Conservation (phyloP, 2,329 filamentous ascomycete genomes). For the Penicillium sp. region DNA sequence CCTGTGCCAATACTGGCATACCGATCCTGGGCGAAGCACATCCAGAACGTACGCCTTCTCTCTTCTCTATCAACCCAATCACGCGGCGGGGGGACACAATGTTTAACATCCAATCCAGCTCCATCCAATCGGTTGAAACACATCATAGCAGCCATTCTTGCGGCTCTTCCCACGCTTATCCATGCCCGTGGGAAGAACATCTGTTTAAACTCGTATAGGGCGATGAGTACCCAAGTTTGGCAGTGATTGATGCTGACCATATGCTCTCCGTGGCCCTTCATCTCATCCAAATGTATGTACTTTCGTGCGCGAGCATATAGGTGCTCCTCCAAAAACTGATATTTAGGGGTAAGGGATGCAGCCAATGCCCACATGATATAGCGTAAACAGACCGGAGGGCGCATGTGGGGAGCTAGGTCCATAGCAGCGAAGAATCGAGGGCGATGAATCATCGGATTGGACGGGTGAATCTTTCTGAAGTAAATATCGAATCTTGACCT, state of each 20-base stretch:
- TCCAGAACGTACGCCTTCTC: slow-evolving; percentile 88
- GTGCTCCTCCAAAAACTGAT: slow-evolving; percentile 70
- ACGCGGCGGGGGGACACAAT: slow-evolving; percentile 76
- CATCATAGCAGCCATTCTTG: slow-evolving; percentile 86
- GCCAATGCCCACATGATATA: slow-evolving; percentile 97
- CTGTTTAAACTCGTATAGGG: slow-evolving; percentile 89
- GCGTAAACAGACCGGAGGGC: slow-evolving; percentile 80
- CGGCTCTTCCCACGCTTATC: slow-evolving; percentile 80
- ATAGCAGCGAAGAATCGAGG: slow-evolving; percentile 83
- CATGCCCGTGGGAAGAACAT: slow-evolving; percentile 97
- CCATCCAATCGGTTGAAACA: slow-evolving; percentile 85
- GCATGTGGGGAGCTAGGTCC: slow-evolving; percentile 79
- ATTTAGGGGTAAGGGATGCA: slow-evolving; percentile 81
- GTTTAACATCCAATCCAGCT: slow-evolving; percentile 80
- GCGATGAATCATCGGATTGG: slow-evolving; percentile 82
- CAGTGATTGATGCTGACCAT: slow-evolving; percentile 82
- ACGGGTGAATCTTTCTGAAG: slow-evolving; percentile 86
- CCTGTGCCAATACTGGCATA: slow-evolving; percentile 95
- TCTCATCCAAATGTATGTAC: slow-evolving; percentile 83
- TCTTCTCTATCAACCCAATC: slow-evolving; percentile 96
- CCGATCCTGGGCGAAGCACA: slow-evolving; percentile 83
- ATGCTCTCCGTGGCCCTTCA: slow-evolving; percentile 86
- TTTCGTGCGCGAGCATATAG: slow-evolving; percentile 89
- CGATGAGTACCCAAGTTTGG: slow-evolving; percentile 76
- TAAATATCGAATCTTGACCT: slow-evolving; percentile 68